Evolutionary conservation across 2,329 filamentous ascomycete genomes (phyloP), one percentile per base, ranked within the genome.

Genomic region (Lasiodiplodia gonubiensis): DNA sequence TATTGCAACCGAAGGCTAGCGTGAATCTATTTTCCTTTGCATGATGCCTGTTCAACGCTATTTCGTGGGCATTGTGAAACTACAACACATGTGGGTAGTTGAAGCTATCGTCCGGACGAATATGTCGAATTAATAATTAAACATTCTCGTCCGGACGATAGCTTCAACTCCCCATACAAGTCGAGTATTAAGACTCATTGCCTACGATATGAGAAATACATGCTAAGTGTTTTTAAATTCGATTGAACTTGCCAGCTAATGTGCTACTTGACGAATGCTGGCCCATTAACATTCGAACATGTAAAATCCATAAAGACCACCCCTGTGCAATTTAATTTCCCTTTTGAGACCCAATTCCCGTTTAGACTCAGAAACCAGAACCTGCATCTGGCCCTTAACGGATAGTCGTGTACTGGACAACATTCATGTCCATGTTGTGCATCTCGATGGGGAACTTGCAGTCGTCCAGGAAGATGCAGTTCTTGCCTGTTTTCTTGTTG

Each of bases 371-470:
- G 35, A 33, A 12, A 8, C 18, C 14, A 23, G 39, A 33, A 33
- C 8, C 30, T 33, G 18, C 18, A 8, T 42, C 16, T 21, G 7
- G 18, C n/a, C 11, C 2, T 46, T 54, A 77, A 63, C 76, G 75
- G 68, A 79, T 70, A 11, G 78, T 77, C 18, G 82, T 81, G 33
- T 81, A 82, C 73, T 85, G 86, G 65, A 88, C 86, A 48, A 87
- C 80, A 69, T 79, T 83, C 46, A 79, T 83, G 74, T 89, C 87
- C 70, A 89, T 83, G 16, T 84, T 84, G 74, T 90, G 88, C 68
- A 88, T 81, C 68, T 85, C 83, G 18, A 77, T 74, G 42, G 84
- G 81, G 72, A 89, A 90, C 39, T 86, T 84, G 79, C 88, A 90
- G 64, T 79, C 80, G 7, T 85, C 82, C 16, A 84, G 85, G 76